Percentiles rank a stretch among this genome's conserved stretches.
phyloP scores from a whole-genome alignment of 2,329 filamentous ascomycete species.

The Fusarium avenaceum region DNA sequence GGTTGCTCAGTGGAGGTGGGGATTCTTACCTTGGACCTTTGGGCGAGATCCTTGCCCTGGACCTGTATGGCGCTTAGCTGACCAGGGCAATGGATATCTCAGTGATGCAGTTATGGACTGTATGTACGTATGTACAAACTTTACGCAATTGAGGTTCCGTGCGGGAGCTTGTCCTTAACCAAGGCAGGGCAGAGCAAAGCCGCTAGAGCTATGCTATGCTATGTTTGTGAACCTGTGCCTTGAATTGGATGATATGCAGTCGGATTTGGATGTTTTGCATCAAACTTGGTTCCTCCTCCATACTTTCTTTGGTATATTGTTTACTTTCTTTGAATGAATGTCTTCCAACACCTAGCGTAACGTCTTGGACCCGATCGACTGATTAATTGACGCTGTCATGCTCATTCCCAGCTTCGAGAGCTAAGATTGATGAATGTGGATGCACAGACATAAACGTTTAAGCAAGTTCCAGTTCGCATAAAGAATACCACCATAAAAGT shows the following conservation, averaged over 20 bases:
- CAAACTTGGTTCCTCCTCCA: conserved; percentile 31
- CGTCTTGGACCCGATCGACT: conserved; percentile 4
- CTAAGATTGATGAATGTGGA: conserved; percentile 25
- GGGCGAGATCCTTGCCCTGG: conserved; percentile 36
- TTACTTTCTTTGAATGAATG: conserved; percentile 7
- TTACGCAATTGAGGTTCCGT: conserved; percentile 19
- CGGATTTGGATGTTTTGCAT: conserved; percentile 44
- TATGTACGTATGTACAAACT: conserved; percentile 3
- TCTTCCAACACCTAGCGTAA: neutral
- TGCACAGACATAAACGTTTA: conserved; percentile 45
- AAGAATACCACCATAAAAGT: conserved; percentile 32
- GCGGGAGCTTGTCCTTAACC: conserved; percentile 14
- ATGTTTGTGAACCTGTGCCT: conserved; percentile 39
- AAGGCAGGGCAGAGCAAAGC: neutral
- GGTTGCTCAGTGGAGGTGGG: conserved; percentile 51
- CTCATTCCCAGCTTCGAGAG: conserved; percentile 37
- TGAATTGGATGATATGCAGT: conserved; percentile 44
- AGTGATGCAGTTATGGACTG: neutral
- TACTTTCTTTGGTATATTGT: conserved; percentile 19
- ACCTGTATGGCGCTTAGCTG: conserved; percentile 45
- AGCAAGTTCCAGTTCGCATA: conserved; percentile 44
- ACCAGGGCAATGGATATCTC: conserved; percentile 19
- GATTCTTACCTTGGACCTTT: conserved; percentile 40
- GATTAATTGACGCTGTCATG: conserved; percentile 14
- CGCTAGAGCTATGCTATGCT: conserved; percentile 30